Evolutionary conservation across 2,329 filamentous ascomycete species (phyloP), one percentile per base, ranked within the genome.

Genomic region (Ophiostoma pallidulum): DNA sequence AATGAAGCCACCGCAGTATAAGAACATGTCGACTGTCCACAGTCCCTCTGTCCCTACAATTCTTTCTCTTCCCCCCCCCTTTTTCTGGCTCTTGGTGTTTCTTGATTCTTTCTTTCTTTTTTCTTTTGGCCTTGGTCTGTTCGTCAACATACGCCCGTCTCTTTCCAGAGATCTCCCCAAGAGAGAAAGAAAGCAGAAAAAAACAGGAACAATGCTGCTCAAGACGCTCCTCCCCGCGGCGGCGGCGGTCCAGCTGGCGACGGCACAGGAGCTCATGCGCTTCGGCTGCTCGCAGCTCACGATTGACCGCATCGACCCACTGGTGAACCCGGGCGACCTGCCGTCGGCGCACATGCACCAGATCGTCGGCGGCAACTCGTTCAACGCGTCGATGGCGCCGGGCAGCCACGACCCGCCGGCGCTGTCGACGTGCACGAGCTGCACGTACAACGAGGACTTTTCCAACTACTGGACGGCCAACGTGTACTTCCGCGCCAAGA

Each of bases 321-420:
- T 60, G 19, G 64, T 67, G 28, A 62, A 66, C 47, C 63, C 64
- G n/a, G 64, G 64, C 24, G 45, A 52, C 38, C 57, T 58, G 20
- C 63, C 62, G 10, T 63, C 62, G 13, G 55, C 62, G 5, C 65
- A 67, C 55, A 57, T 65, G 35, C 65, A 67, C 47, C 64, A 66
- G 53, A 58, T 66, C 29, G 61, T 66, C 12, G 64, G 64, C 36
- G 65, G 64, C 13, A 64, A 67, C 54, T 62, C 64, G 4, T 67
- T 67, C 60, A 66, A 66, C 48, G 57, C 58, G 1, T 58, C 60
- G n/a, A 66, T 67, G 64, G 51, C 55, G 26, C 53, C 54, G 10
- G 50, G 41, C 20, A 39, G 44, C 26, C 29, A 49, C 50, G 51
- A 53, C 44, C 50, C 44, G 28, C 39, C 48, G 19, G 37, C 41